These are phyloP conservation scores for Puya raimondii DNA, from an alignment of 176 grass and related monocot species.

Conservation along the genomic window DNA sequence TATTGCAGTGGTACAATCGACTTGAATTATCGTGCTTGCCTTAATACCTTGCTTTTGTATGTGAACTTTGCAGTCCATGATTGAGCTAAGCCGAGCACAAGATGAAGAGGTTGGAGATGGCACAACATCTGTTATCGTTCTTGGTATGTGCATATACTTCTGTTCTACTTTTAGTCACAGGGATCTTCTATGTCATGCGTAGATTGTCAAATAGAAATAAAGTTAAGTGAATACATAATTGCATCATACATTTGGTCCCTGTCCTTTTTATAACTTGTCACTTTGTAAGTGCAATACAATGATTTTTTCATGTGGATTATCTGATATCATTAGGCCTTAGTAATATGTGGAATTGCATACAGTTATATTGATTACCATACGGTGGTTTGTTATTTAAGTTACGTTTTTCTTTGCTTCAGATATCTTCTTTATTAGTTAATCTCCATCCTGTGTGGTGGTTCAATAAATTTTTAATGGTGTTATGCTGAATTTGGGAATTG, in stretches of 20 bases:
- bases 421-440: not conserved
- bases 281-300: not conserved
- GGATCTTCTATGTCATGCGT: not conserved
- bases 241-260: not conserved
- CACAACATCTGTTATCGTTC: slow-evolving; percentile 98
- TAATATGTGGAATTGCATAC: not conserved
- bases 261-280: not conserved
- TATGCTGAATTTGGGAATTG: not conserved
- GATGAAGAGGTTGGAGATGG: slow-evolving; percentile 99
- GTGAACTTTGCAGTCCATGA: slow-evolving; percentile 57
- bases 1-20: not conserved
- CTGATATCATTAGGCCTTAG: not conserved
- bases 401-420: not conserved
- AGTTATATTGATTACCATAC: not conserved
- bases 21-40: not conserved
- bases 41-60: not conserved
- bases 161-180: not conserved
- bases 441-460: not conserved
- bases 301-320: not conserved
- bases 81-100: slow-evolving; percentile 95
- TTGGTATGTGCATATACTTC: slow-evolving; percentile 36
- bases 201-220: not conserved
- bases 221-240: not conserved
- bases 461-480: not conserved
- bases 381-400: not conserved